Percentiles rank a stretch among this genome's conserved stretches.
Conservation (phyloP, 2,329 filamentous ascomycete genomes). For the Diaporthe ilicicola region DNA sequence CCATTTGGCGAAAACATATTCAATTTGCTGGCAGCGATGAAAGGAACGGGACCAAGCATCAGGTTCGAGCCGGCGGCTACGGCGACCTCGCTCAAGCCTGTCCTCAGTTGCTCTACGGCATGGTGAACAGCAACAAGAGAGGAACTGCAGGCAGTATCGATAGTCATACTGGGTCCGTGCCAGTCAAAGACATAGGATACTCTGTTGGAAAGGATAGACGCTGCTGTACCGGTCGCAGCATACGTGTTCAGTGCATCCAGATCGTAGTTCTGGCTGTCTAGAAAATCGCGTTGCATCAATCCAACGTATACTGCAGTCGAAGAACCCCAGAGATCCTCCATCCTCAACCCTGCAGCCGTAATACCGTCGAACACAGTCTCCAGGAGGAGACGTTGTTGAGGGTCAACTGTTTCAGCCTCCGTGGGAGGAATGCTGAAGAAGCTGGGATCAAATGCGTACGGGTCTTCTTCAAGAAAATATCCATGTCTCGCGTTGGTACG, state of each 20-base stretch:
- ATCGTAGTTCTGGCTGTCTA: constrained; percentile 39
- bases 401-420: constrained; percentile 35
- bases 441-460: constrained; percentile 32
- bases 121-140: constrained; percentile 48
- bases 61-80: constrained; percentile 45
- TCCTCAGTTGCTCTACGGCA: constrained; percentile 45
- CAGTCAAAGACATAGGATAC: constrained; percentile 50
- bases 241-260: constrained; percentile 35
- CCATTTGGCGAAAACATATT: constrained; percentile 49
- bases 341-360: constrained; percentile 32
- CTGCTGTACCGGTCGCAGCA: constrained; percentile 41
- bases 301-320: constrained; percentile 46
- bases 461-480: constrained; percentile 30
- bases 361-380: constrained; percentile 36
- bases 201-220: constrained; percentile 44
- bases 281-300: constrained; percentile 38
- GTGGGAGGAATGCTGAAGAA: constrained; percentile 39
- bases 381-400: constrained; percentile 28
- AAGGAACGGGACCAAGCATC: constrained; percentile 44
- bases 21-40: constrained; percentile 44
- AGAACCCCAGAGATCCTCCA: constrained; percentile 34
- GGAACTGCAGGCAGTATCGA: constrained; percentile 54
- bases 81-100: constrained; percentile 42
- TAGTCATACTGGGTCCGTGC: constrained; percentile 47
- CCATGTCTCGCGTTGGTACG: constrained; percentile 39